These are phyloP conservation scores for Nemania bipapillata DNA, from an alignment of 2,329 filamentous ascomycete genomes.

Conservation along the genomic window DNA sequence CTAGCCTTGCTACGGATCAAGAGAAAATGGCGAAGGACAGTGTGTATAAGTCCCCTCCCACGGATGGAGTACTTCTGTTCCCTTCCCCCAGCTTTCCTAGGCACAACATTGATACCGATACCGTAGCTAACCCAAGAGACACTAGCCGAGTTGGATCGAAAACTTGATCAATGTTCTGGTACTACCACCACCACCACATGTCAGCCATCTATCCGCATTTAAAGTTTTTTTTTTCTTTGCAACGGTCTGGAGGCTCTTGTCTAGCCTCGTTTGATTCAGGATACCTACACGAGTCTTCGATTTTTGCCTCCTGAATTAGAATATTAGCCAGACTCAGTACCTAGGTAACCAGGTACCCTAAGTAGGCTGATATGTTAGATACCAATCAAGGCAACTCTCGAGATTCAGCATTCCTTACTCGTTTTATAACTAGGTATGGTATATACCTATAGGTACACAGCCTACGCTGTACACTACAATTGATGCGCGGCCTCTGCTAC, in stretches of 20 bases:
- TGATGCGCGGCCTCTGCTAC: neutral
- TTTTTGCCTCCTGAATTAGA: neutral
- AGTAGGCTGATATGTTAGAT: neutral
- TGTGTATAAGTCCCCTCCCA: neutral
- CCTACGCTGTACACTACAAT: neutral
- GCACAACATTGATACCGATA: neutral
- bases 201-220: neutral
- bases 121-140: neutral
- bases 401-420: neutral
- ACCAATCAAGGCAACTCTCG: too few species aligned
- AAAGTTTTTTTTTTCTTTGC: constrained; percentile 5
- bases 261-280: constrained; percentile 3
- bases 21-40: neutral
- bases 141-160: neutral
- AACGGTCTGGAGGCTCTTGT: neutral
- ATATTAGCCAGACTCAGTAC: neutral
- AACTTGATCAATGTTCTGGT: neutral
- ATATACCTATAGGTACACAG: neutral
- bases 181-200: neutral
- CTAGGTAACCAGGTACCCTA: neutral
- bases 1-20: neutral
- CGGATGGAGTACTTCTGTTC: neutral
- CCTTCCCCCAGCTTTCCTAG: neutral
- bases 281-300: neutral
- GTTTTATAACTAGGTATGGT: too few species aligned